Percentiles rank a stretch among this genome's conserved stretches.
phyloP scores from a whole-genome alignment of 176 grass and related monocot species.

The Rhipidocladum racemiflorum region DNA sequence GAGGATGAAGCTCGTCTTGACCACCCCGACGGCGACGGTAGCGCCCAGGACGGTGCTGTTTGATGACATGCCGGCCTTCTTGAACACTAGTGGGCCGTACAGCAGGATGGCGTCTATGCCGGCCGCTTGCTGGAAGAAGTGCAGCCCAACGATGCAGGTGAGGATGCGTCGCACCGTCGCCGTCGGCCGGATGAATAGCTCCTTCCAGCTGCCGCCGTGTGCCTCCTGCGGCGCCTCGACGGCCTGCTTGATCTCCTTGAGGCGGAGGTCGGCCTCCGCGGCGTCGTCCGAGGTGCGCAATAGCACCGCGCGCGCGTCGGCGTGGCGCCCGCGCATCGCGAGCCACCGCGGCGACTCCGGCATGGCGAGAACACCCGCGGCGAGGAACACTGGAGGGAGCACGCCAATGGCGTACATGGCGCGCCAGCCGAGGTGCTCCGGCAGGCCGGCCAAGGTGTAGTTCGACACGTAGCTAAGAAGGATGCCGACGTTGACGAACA shows the following conservation, averaged over 20 bases:
- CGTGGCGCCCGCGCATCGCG: constrained; percentile 47
- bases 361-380: constrained; percentile 36
- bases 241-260: constrained; percentile 37
- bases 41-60: constrained; percentile 20
- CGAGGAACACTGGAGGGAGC: constrained; percentile 24
- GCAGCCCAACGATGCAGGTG: constrained; percentile 3
- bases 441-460: constrained; percentile 42
- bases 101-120: constrained; percentile 39
- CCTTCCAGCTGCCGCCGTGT: constrained; percentile 15
- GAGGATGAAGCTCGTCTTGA: constrained; percentile 35
- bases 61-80: constrained; percentile 36
- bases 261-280: constrained; percentile 42
- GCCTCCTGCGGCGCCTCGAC: background rate
- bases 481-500: constrained; percentile 30
- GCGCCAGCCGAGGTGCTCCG: constrained; percentile 45
- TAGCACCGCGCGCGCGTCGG: constrained; percentile 41
- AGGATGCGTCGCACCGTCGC: constrained; percentile 30
- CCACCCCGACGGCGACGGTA: constrained; percentile 33
- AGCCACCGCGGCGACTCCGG: constrained; percentile 78
- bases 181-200: constrained; percentile 31
- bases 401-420: constrained; percentile 38
- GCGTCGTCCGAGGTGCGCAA: constrained; percentile 5
- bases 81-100: constrained; percentile 41
- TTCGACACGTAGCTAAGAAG: constrained; percentile 41
- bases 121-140: constrained; percentile 38